Evolutionary conservation across 495 filamentous ascomycete genomes (phyloP), one percentile per base, ranked within the genome.

Genomic region (Aspergillus funiculosus): DNA sequence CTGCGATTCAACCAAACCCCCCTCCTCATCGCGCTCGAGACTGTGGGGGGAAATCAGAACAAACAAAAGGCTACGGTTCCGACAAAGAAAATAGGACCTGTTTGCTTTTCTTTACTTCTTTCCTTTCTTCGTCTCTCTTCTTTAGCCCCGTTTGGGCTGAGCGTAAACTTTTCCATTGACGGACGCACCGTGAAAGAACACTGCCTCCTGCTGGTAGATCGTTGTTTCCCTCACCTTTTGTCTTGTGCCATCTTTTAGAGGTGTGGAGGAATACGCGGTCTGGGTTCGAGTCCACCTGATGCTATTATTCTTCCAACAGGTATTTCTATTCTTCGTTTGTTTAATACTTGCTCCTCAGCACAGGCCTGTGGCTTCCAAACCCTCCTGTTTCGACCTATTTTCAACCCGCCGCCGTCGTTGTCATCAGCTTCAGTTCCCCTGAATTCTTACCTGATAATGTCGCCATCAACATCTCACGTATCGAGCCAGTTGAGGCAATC

Each of bases 401-500:
- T 18, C 35, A n/a, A n/a, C n/a, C n/a, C n/a, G n/a, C n/a, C n/a
- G n/a, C n/a, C n/a, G n/a, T n/a, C n/a, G n/a, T n/a, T n/a, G n/a
- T n/a, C n/a, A n/a, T n/a, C n/a, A n/a, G n/a, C n/a, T n/a, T 26
- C 37, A 14, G n/a, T 39, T 46, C 24, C n/a, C n/a, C n/a, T n/a
- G 14, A n/a, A 31, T 29, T 39, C 39, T 36, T 48, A 39, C 49
- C 26, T 50, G 55, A 76, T 49, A 60, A 94, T 94, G 89, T 77
- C 86, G 44, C 82, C 86, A 6, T 69, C 66, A 15, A 77, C 77
- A 22, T 79, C 74, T 51, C 74, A 82, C 60, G 75, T 89, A 52
- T 72, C 83, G 29, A 72, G 73, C 61, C 86, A 94, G 65, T 71
- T 97, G 53, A 78, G 85, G 59, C 85, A 92, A 58, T 75, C 87